Conservation (phyloP, 2,329 filamentous ascomycete species). For the Achaetomium macrosporum region DNA sequence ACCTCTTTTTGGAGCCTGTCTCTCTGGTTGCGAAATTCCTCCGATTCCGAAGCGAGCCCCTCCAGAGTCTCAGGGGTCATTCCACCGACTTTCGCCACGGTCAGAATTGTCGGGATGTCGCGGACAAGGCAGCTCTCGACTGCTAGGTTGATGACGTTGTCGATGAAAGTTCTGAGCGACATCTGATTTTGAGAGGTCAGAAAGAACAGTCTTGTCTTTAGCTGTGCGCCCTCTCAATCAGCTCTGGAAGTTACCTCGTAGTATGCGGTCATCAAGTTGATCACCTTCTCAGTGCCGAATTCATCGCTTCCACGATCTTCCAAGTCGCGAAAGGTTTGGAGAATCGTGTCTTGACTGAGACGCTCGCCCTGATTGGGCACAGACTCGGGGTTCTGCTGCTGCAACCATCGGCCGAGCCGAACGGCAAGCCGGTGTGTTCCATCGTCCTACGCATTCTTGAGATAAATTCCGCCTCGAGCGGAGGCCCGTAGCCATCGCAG, state of each 20-base stretch:
- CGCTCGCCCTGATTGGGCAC: not conserved
- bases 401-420: not conserved
- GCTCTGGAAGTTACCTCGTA: conserved; percentile 10
- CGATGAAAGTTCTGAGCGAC: conserved; percentile 39
- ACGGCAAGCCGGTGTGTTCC: not conserved
- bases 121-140: conserved; percentile 43
- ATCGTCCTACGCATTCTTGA: not conserved
- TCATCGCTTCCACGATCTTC: conserved; percentile 11
- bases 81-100: conserved; percentile 30
- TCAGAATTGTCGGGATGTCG: conserved; percentile 38
- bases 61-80: conserved; percentile 30
- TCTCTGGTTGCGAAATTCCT: conserved; percentile 20
- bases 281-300: conserved; percentile 35
- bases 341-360: not conserved
- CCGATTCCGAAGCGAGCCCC: conserved; percentile 30
- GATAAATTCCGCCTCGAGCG: conserved; percentile 28
- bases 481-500: conserved; percentile 27
- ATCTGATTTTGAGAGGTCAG: conserved; percentile 28
- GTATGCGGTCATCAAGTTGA: conserved; percentile 28
- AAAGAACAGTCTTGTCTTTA: not conserved
- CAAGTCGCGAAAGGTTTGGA: not conserved
- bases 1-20: conserved; percentile 13
- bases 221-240: too few relatives aligned
- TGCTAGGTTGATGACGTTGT: conserved; percentile 44
- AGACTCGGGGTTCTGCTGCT: not conserved